These are phyloP conservation scores for Botryosphaeria dothidea DNA, from an alignment of 2,329 filamentous ascomycete species.

Conservation along the genomic window DNA sequence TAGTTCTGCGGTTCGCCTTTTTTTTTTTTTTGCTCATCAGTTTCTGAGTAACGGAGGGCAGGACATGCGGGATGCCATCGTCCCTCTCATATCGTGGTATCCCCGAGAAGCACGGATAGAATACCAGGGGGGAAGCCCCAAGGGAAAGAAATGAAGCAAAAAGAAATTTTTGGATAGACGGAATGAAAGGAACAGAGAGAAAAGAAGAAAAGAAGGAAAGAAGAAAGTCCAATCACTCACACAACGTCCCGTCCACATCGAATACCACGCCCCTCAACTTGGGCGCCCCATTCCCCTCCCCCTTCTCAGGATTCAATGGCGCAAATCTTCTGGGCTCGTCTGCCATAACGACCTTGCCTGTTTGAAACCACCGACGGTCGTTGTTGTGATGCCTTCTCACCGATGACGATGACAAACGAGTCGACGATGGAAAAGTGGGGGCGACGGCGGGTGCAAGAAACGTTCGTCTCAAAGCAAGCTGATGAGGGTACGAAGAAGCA, in stretches of 20 bases:
- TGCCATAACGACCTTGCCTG: background rate
- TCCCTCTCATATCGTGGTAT: too few species aligned
- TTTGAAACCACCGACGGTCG: too few species aligned
- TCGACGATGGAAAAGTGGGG: background rate
- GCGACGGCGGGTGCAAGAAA: too few species aligned
- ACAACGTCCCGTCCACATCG: constrained; percentile 93
- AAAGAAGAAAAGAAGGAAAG: background rate
- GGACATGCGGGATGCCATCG: too few species aligned
- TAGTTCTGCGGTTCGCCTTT: constrained; percentile 84
- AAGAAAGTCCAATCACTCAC: constrained; percentile 52
- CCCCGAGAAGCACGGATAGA: too few species aligned
- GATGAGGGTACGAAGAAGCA: background rate
- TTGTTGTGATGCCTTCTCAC: too few species aligned
- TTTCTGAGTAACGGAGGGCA: too few species aligned
- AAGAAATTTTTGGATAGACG: too few species aligned
- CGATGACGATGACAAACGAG: background rate
- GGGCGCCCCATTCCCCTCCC: constrained; percentile 39
- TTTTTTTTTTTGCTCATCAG: too few species aligned
- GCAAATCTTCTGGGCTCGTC: constrained; percentile 48
- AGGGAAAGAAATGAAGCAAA: too few species aligned
- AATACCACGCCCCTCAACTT: constrained; percentile 68
- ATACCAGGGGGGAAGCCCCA: too few species aligned
- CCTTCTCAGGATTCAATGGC: constrained; percentile 44
- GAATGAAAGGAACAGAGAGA: background rate
- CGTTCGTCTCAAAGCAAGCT: background rate